A percentile compares a stretch with the other conserved stretches of the same genome.
Conservation (phyloP, 2,329 filamentous ascomycete genomes). For the Dothideomycetes sp. region DNA sequence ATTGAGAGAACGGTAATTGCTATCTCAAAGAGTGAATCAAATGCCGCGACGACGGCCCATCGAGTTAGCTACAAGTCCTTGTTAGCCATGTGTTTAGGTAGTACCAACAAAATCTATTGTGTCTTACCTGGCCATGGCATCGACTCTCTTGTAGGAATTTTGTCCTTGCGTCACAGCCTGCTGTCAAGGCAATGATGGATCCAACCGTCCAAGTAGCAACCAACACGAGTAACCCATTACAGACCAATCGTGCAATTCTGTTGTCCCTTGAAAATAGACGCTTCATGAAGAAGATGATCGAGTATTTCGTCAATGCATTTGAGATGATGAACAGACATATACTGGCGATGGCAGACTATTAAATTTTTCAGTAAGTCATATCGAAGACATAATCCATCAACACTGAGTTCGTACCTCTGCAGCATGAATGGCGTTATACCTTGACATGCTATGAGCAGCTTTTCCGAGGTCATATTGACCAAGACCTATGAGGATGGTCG, state of each 20-base stretch:
- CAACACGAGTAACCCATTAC: conserved; percentile 15
- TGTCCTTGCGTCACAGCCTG: not conserved
- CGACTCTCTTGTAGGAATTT: not conserved
- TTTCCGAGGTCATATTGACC: conserved; percentile 9
- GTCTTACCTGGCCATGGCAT: conserved; percentile 17
- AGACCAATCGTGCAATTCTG: conserved; percentile 17
- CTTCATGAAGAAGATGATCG: conserved; percentile 25
- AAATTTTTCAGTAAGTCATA: not conserved
- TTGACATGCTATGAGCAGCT: not conserved
- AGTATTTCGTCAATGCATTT: conserved; percentile 22
- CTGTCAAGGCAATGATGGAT: conserved; percentile 16
- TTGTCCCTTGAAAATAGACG: conserved; percentile 23
- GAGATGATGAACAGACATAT: conserved; percentile 22
- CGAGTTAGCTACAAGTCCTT: conserved; percentile 14
- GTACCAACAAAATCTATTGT: not conserved
- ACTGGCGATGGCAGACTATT: conserved; percentile 19
- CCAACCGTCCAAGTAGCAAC: conserved; percentile 21
- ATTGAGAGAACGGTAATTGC: conserved; percentile 19
- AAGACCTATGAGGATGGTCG: conserved; percentile 18
- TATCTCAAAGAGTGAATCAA: conserved; percentile 23
- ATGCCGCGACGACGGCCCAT: conserved; percentile 21
- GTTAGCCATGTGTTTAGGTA: not conserved
- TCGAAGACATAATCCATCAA: not conserved
- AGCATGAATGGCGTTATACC: not conserved
- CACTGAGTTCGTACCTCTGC: not conserved